Evolutionary conservation across 257 asterid species (phyloP), one percentile per base, ranked within the genome.

Genomic region (Leptodermis oblonga): DNA sequence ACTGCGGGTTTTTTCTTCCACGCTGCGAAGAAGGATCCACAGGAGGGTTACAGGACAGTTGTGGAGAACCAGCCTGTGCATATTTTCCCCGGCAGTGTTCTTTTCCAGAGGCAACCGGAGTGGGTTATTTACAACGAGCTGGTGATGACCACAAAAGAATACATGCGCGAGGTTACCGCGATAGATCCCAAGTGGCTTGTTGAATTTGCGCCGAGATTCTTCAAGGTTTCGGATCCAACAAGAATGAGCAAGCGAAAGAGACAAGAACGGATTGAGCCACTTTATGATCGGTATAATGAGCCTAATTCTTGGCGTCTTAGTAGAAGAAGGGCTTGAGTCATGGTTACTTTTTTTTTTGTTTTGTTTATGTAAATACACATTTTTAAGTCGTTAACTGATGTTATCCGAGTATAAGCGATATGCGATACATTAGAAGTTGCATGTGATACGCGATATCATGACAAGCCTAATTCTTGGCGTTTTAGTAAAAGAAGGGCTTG

Each of bases 161-260:
- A 93, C 69, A 90, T 90, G 98, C 96, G 96, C 5, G 97, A 93
- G 84, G 97, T 90, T 8, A 85, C 97, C 0, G 95, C 84, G 20
- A 61, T 93, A 59, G 97, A 93, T 80, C 96, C 97, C 1, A 87
- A 93, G 82, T 93, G 98, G 97, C 92, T 90, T 33, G 92, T 92
- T 54, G 97, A 92, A 79, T 83, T 92, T 67, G 97, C 97, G 37
- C 98, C 98, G 13, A 81, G 96, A 70, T 88, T 88, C 82, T 90
- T 90, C 83, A 90, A 93, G 80, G 93, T 82, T 45, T 67, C 96
- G 9, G 95, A 92, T 76, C 96, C 98, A 42, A 90, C 96, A 5
- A 92, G 90, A 72, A 84, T 92, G 90, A 90, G 97, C 90, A 92
- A 90, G 82, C 96, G 97, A 53, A 92, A 92, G 89, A 88, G 98